Evolutionary conservation across 2,329 filamentous ascomycete genomes (phyloP).

Genomic region (Aspergillus bombycis): DNA sequence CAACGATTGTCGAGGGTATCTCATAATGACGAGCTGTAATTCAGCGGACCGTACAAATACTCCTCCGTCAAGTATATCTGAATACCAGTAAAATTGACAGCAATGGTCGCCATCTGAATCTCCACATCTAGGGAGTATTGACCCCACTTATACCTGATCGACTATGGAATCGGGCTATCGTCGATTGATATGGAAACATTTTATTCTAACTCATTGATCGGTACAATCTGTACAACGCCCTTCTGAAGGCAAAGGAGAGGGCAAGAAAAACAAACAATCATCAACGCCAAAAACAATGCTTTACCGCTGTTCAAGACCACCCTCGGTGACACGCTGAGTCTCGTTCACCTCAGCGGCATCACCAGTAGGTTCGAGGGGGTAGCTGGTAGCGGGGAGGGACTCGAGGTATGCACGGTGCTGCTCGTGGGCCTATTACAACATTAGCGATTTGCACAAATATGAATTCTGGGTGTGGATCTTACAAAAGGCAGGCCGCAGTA

Average conservation of each 20-base stretch:
- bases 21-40: too few species aligned
- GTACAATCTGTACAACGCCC: constrained; percentile 42
- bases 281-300: constrained; percentile 40
- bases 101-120: background rate
- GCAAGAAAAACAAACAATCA: constrained; percentile 30
- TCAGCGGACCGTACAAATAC: too few species aligned
- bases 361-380: constrained; percentile 71
- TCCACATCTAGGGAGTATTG: background rate
- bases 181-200: constrained; percentile 5
- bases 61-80: too few species aligned
- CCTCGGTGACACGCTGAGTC: constrained; percentile 61
- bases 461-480: constrained; percentile 47
- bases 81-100: background rate
- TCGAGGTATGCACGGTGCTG: constrained; percentile 84
- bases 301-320: constrained; percentile 64
- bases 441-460: background rate
- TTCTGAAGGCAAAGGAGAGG: constrained; percentile 26
- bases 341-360: constrained; percentile 62
- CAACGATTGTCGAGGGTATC: too few species aligned
- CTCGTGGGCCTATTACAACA: constrained; percentile 73
- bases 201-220: constrained; percentile 35
- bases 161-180: background rate
- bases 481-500: constrained; percentile 96
- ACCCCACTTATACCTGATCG: background rate
- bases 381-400: constrained; percentile 76